Evolutionary conservation across 108 stramenopile genomes (phyloP), one percentile per base, ranked within the genome.

Genomic region (Craspedostauros australis): DNA sequence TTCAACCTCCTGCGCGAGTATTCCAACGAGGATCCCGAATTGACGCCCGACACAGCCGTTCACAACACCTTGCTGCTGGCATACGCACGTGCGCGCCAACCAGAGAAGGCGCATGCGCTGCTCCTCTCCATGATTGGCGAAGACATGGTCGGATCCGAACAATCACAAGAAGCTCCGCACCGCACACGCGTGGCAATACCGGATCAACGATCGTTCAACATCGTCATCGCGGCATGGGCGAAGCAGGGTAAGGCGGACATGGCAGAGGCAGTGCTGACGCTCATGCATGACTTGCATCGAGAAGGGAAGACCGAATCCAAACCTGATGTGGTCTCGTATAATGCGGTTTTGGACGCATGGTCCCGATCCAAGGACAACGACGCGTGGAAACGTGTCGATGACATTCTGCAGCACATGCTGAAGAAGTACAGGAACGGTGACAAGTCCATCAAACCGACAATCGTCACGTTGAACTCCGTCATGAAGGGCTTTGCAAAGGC

Each of bases 41-140:
- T 56, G 58, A 49, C 32, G 46, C 67, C 79, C 33, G 72, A 72
- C 44, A 54, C 62, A 26, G 55, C 72, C 3, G 50, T 68, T 18
- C 74, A 70, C 51, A 80, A 76, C 41, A 66, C 60, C 12, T 68
- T 62, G 11, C 50, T 80, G 21, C 54, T 59, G 45, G 75, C 72
- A 50, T 80, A 68, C 60, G 64, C 60, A 3, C 48, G 52, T 25
- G 62, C 75, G 2, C 55, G 62, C 14, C 50, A 80, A 47, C 75
- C 79, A 20, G 39, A 73, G 19, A 58, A 60, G 41, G 72, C 75
- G 21, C 43, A 59, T 21, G 49, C 30, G 14, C 59, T 75, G 46
- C 53, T 80, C 3, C 41, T 46, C 14, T 30, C 46, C 9, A 50
- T 76, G 39, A 11, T 64, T 11, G 49, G 39, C 28, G 39, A 41